Evolutionary conservation across 495 filamentous ascomycete genomes (phyloP), one percentile per base, ranked within the genome.

Genomic region (Podospora appendiculata): DNA sequence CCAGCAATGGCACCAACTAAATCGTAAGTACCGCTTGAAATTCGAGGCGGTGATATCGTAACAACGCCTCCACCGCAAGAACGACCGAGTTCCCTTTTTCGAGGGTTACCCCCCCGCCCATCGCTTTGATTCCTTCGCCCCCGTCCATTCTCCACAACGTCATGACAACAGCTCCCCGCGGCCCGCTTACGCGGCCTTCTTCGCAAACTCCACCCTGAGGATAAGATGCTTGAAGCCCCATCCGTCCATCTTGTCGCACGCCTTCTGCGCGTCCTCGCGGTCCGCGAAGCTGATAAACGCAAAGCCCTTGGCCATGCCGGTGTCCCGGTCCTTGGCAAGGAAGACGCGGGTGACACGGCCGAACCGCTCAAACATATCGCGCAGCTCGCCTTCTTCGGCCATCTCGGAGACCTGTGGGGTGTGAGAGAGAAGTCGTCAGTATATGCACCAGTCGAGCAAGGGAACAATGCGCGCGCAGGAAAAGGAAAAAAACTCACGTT

Each of bases 271-370:
- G 71, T 98, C 94, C 53, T 73, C 69, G 58, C 92, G 80, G 57
- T 97, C 93, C 46, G 83, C 84, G 70, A 90, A 98, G 68, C 88
- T 94, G 74, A 98, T 95, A 68, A 98, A 98, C 14, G 93, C 93
- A 63, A 97, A 98, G 42, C 93, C 93, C 80, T 98, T 98, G 48
- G 94, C 93, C 58, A 89, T 65, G 51, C 88, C 86, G 35, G 94
- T 97, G 45, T 97, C 94, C 66, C 93, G 77, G 71, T 98, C 94
- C 76, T 95, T 95, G 56, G 93, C 93, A 56, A 98, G 70, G 79
- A 97, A 98, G 44, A 98, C 94, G 66, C 91, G 84, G 40, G 90
- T 97, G 55, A 98, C 94, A 59, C 89, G 87, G 61, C 93, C 93
- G 70, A 93, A 96, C 41, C 93, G 81, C 73, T 95, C 90, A 77